Base-by-base conservation (phyloP, 495 filamentous ascomycete genomes). In the Talaromyces trachyspermus region DNA sequence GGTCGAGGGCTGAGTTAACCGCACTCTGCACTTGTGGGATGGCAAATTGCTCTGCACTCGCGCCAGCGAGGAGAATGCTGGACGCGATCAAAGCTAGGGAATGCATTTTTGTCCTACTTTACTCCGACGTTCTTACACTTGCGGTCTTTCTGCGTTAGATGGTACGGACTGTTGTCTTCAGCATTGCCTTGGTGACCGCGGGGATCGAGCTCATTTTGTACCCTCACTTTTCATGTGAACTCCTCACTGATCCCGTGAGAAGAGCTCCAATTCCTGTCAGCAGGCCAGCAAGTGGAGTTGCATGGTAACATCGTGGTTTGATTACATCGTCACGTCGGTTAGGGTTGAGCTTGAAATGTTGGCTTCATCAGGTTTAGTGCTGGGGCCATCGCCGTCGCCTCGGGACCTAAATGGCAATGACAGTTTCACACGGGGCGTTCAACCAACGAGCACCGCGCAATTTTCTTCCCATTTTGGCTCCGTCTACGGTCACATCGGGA, bases 21-120 rank as follows among this genome's bases (percentile, higher is more conserved):
- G 53, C 40, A 30, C 50, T 30, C 35, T 56, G 53, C 22, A 62
- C 53, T 12, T 46, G 44, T 11, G 56, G 53, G 36, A 58, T 51
- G 10, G 54, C 39, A 42, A 63, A 42, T 12, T 56, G 26, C 30
- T 58, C 55, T 1, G 60, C 54, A 49, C 49, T 53, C 3, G 48
- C 47, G 48, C 52, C 49, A 24, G 53, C 58, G 7, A 60, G 26
- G 23, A 63, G 29, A 23, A 46, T 37, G 44, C 27, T 35, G 14
- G 44, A 46, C 4, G 20, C 30, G 29, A 46, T 25, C 11, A 42
- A 15, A 19, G 19, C 20, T 10, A 2, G 14, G 3, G 22, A 37
- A 25, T 15, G 44, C 44, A 46, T 46, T 25, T 46, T 26, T 4
- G 10, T 24, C 15, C n/a, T 3, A 30, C 17, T 18, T 15, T 35